A percentile compares a stretch with the other conserved stretches of the same genome.
Conservation (phyloP, 1,139 yeast species). For the Yamadazyma jaroonii region DNA sequence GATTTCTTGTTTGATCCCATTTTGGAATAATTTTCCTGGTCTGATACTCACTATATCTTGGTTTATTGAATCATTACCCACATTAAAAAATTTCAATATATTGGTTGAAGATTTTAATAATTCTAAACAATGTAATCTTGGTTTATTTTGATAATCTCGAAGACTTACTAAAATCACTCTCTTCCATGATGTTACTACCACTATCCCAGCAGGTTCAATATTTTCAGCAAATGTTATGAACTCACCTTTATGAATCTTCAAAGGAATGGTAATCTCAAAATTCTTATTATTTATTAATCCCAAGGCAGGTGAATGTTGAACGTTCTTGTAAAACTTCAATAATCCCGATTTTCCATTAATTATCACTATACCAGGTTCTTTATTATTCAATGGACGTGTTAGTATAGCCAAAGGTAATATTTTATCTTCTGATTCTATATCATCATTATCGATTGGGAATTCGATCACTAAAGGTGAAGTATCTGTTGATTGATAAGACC, state of each 20-base stretch:
- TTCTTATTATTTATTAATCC: slow-evolving; percentile 52
- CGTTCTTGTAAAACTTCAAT: slow-evolving; percentile 62
- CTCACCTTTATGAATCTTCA: slow-evolving; percentile 48
- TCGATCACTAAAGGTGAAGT: slow-evolving; percentile 55
- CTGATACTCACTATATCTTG: slow-evolving; percentile 60
- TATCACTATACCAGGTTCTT: slow-evolving; percentile 69
- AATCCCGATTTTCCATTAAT: slow-evolving; percentile 55
- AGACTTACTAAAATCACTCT: slow-evolving; percentile 62
- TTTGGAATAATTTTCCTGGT: slow-evolving; percentile 51
- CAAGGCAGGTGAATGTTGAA: slow-evolving; percentile 65
- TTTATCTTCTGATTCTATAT: background rate
- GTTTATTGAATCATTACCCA: slow-evolving; percentile 11
- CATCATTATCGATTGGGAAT: slow-evolving; percentile 31
- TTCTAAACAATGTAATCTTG: slow-evolving; percentile 39
- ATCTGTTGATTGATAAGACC: slow-evolving; percentile 67
- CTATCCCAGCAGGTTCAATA: slow-evolving; percentile 74
- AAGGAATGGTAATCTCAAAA: slow-evolving; percentile 34
- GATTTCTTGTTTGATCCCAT: slow-evolving; percentile 45
- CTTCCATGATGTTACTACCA: slow-evolving; percentile 69
- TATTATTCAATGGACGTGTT: slow-evolving; percentile 63
- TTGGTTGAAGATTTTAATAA: slow-evolving; percentile 24
- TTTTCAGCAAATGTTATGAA: slow-evolving; percentile 55
- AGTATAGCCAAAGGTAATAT: slow-evolving; percentile 55
- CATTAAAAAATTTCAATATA: slow-evolving; percentile 17
- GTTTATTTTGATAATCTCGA: slow-evolving; percentile 68